These are phyloP conservation scores for Scheffersomyces insectosa DNA, from an alignment of 1,139 yeast genomes.

Conservation along the genomic window DNA sequence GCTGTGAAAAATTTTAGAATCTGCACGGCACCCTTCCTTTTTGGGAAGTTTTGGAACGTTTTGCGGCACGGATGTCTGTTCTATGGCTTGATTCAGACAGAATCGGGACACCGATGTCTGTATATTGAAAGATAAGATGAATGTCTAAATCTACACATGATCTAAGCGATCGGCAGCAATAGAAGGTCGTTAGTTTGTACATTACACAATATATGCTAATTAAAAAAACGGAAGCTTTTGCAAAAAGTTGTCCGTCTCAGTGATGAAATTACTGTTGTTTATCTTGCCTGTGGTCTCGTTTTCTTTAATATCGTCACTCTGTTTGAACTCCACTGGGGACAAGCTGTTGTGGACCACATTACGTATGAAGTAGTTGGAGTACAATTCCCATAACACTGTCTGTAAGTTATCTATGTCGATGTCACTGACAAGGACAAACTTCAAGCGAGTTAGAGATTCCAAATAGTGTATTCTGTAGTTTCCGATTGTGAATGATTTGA, in stretches of 20 bases:
- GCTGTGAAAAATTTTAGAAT: neutral
- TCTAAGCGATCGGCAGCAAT: too few species aligned
- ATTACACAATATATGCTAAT: neutral
- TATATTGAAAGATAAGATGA: too few species aligned
- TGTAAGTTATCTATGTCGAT: slow-evolving; percentile 61
- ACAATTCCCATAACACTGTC: slow-evolving; percentile 63
- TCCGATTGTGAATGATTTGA: slow-evolving; percentile 70
- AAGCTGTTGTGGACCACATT: slow-evolving; percentile 68
- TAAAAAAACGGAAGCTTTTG: slow-evolving; percentile 19
- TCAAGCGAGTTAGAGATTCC: slow-evolving; percentile 78
- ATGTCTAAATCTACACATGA: too few species aligned
- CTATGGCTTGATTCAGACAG: too few species aligned
- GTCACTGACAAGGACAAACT: slow-evolving; percentile 76
- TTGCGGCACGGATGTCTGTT: too few species aligned
- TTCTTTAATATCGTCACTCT: slow-evolving; percentile 23
- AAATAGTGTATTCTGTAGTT: slow-evolving; percentile 74
- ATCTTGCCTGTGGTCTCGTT: slow-evolving; percentile 28
- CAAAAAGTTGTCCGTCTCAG: slow-evolving; percentile 42
- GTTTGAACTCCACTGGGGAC: slow-evolving; percentile 52
- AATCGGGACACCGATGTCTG: too few species aligned
- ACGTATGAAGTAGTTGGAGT: slow-evolving; percentile 65
- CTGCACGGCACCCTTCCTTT: neutral
- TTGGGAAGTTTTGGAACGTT: too few species aligned
- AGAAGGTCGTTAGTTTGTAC: too few species aligned
- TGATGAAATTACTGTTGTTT: slow-evolving; percentile 44